These are phyloP conservation scores for Ophiostoma perfectum DNA, from an alignment of 2,329 filamentous ascomycete species.

Conservation along the genomic window DNA sequence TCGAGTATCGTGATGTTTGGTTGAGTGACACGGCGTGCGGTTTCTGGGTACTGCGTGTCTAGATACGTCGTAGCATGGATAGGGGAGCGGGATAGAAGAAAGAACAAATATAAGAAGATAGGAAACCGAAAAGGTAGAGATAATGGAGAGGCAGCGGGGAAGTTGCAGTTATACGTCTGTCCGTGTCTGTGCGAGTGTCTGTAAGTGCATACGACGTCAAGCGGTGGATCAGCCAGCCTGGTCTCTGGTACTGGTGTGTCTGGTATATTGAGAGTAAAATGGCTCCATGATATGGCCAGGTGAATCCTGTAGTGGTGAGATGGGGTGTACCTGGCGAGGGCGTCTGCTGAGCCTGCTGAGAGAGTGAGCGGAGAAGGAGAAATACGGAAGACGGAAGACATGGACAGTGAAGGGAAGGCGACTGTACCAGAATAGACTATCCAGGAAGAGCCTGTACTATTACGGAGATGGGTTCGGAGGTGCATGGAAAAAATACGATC, in stretches of 20 bases:
- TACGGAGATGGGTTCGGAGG: neutral
- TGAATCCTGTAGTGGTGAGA: conserved; percentile 10
- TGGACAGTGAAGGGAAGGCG: neutral
- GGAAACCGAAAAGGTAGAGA: neutral
- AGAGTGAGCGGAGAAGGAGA: neutral
- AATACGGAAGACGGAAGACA: neutral
- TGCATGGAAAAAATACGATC: conserved; percentile 14
- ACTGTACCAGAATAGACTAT: neutral
- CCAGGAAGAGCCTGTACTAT: neutral
- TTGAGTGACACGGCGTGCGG: too few species aligned
- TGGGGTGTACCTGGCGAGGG: neutral
- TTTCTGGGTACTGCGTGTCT: too few species aligned
- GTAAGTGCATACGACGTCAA: conserved; percentile 7
- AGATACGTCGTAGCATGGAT: too few species aligned
- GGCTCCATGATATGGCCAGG: conserved; percentile 16
- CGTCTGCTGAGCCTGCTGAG: neutral
- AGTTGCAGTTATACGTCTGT: conserved; percentile 10
- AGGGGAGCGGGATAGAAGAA: neutral
- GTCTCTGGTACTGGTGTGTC: neutral
- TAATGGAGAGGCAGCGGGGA: conserved; percentile 4
- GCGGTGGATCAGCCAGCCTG: conserved; percentile 12
- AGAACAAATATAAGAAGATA: neutral
- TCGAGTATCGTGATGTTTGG: neutral
- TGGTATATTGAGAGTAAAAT: neutral
- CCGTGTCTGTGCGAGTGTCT: neutral